Base-by-base conservation (phyloP, 1,284 basidiomycete genomes). In the Marasmius fiardii region DNA sequence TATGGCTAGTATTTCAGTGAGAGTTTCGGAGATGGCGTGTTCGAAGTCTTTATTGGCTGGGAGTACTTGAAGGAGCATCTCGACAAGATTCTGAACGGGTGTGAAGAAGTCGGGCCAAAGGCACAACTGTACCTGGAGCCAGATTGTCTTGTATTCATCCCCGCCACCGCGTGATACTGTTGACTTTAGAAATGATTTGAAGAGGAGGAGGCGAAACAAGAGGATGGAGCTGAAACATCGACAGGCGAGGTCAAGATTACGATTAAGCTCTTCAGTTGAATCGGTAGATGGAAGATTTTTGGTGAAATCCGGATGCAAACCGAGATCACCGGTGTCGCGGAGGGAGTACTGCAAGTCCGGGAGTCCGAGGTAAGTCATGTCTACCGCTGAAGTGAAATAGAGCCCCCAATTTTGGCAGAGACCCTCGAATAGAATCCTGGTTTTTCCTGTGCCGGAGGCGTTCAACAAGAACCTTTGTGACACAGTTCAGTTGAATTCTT, bases 371-470 rank as follows among this genome's bases (percentile, higher is more conserved):
- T 23, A 3, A 35, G 24, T 41, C 14, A 20, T 18, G 33, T 58
- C 57, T 3, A 48, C 14, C 3, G 14, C 26, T 5, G 8, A 52
- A 1, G 56, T 49, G 24, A 59, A 43, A 43, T 58, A 59, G n/a
- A 59, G 21, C 4, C 58, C 60, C 60, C 60, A 58, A 23, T 54
- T 18, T 4, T 24, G 23, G 12, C 50, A 55, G 18, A 59, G 51
- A 12, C 60, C 57, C 37, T 59, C 57, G 7, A 51, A 44, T 3
- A 57, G 21, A 2, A 59, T 31, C 37, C 53, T 51, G 0, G 55
- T 57, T 43, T 59, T 61, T 3, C 60, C 60, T 1, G 60, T 43
- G 5, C 60, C 60, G 2, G 60, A 58, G 1, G 52, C 34, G 23
- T 61, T 60, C 3, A 60, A 34, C 7, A 58, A 21, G 43, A 57